Percentiles rank a stretch among this genome's conserved stretches.
Conservation (phyloP, 2,329 filamentous ascomycete genomes). For the Colletotrichum musicola region DNA sequence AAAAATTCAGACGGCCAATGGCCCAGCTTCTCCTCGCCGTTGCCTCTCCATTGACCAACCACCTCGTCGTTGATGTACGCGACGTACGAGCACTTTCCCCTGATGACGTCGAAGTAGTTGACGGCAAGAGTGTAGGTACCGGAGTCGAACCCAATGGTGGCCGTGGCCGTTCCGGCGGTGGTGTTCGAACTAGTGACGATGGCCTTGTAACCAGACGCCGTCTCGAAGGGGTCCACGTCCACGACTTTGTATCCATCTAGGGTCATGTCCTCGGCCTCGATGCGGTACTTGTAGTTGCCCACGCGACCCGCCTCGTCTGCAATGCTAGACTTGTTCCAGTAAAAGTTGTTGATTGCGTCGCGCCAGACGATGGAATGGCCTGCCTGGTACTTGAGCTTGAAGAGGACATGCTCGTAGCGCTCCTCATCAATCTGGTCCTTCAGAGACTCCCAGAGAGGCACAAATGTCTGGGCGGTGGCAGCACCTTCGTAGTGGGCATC, state of each 20-base stretch:
- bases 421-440: conserved; percentile 69
- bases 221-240: conserved; percentile 65
- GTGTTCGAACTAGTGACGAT: conserved; percentile 70
- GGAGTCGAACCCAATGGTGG: conserved; percentile 59
- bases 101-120: conserved; percentile 74
- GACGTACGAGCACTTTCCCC: conserved; percentile 68
- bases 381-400: conserved; percentile 73
- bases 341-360: conserved; percentile 75
- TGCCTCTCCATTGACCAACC: conserved; percentile 70
- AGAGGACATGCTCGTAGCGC: conserved; percentile 69
- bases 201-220: conserved; percentile 66
- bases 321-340: conserved; percentile 71
- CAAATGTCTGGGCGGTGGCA: conserved; percentile 71
- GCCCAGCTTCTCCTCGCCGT: conserved; percentile 70
- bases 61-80: conserved; percentile 64
- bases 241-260: conserved; percentile 69
- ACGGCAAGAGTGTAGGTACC: conserved; percentile 74
- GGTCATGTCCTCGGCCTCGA: conserved; percentile 76
- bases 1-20: conserved; percentile 69
- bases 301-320: conserved; percentile 68
- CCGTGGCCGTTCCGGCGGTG: conserved; percentile 58
- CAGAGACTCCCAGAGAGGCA: conserved; percentile 65
- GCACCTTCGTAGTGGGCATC: conserved; percentile 72
- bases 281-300: conserved; percentile 71
- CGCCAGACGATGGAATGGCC: conserved; percentile 79